Conservation (phyloP, 2,329 filamentous ascomycete species). For the Paraconiothyrium brasiliense region DNA sequence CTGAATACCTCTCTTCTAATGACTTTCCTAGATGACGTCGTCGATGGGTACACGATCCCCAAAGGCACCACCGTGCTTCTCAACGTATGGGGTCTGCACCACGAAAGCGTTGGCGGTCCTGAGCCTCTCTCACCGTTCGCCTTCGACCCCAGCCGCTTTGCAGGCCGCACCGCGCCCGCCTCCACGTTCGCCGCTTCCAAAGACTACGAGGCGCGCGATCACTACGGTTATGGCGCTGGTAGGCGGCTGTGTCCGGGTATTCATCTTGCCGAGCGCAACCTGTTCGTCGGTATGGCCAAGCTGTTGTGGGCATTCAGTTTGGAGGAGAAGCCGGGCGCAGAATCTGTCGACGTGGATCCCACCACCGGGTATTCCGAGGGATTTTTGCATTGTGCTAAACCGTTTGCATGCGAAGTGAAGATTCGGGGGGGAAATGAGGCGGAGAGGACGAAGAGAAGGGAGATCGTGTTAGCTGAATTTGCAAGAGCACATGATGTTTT, state of each 20-base stretch:
- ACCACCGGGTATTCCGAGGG: neutral
- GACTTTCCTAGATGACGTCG: slow-evolving; percentile 2
- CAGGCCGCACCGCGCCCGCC: slow-evolving; percentile 36
- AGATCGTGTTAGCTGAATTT: neutral
- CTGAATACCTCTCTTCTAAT: neutral
- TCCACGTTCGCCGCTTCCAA: slow-evolving; percentile 43
- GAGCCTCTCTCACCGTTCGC: slow-evolving; percentile 27
- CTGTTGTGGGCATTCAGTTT: slow-evolving; percentile 5
- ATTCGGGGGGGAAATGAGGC: neutral
- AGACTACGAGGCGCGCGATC: slow-evolving; percentile 44
- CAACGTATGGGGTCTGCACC: slow-evolving; percentile 26
- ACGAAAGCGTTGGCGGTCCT: slow-evolving; percentile 9
- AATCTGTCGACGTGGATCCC: neutral
- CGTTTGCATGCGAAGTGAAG: neutral
- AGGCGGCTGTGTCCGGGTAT: slow-evolving; percentile 64
- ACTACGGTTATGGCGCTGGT: slow-evolving; percentile 27
- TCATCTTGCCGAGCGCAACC: slow-evolving; percentile 59
- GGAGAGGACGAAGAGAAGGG: neutral
- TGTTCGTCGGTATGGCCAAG: neutral
- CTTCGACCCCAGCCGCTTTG: slow-evolving; percentile 47
- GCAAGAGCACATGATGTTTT: neutral
- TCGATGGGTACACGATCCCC: slow-evolving; percentile 26
- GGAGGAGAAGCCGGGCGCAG: neutral
- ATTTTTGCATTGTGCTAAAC: slow-evolving; percentile 1
- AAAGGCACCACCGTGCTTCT: slow-evolving; percentile 30